Conservation (phyloP, 306 rosid genomes). For the Gastrolobium villosum region DNA sequence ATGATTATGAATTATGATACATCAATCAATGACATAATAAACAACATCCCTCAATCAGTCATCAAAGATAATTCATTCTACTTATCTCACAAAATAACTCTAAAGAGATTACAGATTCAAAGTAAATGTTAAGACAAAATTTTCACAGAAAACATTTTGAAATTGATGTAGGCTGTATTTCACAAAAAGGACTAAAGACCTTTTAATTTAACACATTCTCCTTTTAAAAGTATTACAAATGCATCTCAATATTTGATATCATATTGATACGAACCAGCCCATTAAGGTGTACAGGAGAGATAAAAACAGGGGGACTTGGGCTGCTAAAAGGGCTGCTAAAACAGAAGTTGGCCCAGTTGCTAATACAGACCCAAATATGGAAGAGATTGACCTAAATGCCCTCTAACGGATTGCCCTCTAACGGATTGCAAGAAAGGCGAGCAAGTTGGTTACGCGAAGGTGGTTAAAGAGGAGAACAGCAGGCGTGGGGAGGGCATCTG, state of each 20-base stretch:
- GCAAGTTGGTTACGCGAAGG: no score
- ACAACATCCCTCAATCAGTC: slow-evolving; percentile 35
- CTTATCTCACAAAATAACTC: neutral
- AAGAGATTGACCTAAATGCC: no score
- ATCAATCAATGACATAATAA: slow-evolving; percentile 36
- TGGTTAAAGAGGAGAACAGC: no score
- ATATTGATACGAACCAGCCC: no score
- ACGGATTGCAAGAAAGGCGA: no score
- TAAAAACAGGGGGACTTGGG: no score
- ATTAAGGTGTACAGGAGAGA: no score
- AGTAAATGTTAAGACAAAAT: slow-evolving; percentile 16
- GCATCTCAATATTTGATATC: slow-evolving; percentile 8
- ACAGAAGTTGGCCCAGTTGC: no score
- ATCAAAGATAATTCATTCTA: slow-evolving; percentile 20
- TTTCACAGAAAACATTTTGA: slow-evolving; percentile 37
- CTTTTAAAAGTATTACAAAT: neutral
- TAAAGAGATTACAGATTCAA: neutral
- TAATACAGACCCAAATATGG: no score
- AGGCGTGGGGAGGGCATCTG: no score
- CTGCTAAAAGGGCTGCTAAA: no score
- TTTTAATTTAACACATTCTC: neutral
- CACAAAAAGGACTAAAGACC: slow-evolving; percentile 11
- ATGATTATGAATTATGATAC: slow-evolving; percentile 31
- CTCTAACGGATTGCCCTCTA: no score
- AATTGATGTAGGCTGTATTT: slow-evolving; percentile 19